Evolutionary conservation across 1,284 basidiomycete genomes (phyloP).

Genomic region (Ganoderma lucidum): DNA sequence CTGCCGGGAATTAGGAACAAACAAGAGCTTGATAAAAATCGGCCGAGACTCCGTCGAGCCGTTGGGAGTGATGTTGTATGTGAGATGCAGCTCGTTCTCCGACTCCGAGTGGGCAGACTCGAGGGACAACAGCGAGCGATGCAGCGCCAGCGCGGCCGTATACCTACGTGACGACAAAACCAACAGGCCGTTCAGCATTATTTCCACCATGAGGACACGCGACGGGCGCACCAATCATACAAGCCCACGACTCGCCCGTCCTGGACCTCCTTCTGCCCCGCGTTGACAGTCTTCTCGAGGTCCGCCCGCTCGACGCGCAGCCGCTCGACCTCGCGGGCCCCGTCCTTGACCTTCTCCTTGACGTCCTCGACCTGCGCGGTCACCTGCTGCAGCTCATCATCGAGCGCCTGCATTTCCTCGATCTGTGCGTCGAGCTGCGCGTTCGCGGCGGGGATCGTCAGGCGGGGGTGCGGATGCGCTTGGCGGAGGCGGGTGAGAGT

Average conservation of each 20-base stretch:
- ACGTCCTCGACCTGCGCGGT: conserved; percentile 57
- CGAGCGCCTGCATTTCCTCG: conserved; percentile 75
- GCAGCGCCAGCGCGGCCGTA: conserved; percentile 68
- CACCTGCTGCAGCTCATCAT: conserved; percentile 59
- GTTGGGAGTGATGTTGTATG: conserved; percentile 57
- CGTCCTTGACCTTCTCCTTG: conserved; percentile 64
- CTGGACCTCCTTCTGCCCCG: conserved; percentile 68
- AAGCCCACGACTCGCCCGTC: conserved; percentile 67
- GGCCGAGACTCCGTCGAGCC: conserved; percentile 31
- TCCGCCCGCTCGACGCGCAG: conserved; percentile 71
- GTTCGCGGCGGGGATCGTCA: conserved; percentile 78
- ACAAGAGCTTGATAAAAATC: conserved; percentile 66
- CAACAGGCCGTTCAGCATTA: not conserved
- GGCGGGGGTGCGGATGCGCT: conserved; percentile 76
- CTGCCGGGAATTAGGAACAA: conserved; percentile 70
- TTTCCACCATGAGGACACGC: too few species aligned
- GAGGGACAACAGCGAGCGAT: conserved; percentile 68
- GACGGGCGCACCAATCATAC: conserved; percentile 68
- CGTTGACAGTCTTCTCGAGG: conserved; percentile 72
- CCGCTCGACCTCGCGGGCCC: conserved; percentile 67
- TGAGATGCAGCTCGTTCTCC: conserved; percentile 78
- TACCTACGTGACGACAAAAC: conserved; percentile 56
- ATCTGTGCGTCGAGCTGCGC: conserved; percentile 76
- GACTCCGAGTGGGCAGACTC: conserved; percentile 65
- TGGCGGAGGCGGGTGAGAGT: conserved; percentile 81